Evolutionary conservation across 2,329 filamentous ascomycete species (phyloP), one percentile per base, ranked within the genome.

Genomic region (Microsporum canis): DNA sequence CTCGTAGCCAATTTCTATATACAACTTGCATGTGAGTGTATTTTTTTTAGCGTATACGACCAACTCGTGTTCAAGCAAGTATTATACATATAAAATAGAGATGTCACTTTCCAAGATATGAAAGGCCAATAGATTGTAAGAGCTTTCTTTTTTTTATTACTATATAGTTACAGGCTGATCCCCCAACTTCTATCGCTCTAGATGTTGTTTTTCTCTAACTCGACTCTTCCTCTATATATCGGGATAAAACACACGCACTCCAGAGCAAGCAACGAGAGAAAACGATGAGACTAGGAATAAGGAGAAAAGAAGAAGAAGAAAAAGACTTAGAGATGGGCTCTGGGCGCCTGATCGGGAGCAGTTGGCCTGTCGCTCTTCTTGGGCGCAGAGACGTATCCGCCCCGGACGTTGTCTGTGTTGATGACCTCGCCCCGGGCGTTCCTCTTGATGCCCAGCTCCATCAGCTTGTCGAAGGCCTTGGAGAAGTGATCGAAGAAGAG

Each of bases 401-500:
- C 82, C 65, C 77, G 76, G 56, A 75, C 70, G 66, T 84, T 84
- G 66, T 85, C 83, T 8, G 77, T 74, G 67, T 86, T 85, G 36
- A 77, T 70, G 43, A 86, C 73, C 5, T 69, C 75, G 0, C 81
- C 84, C 5, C 75, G 68, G 7, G 69, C 78, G 67, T 86, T 83
- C 45, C 84, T 75, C 57, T 71, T 67, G 61, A 86, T 83, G 0
- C 84, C 84, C 64, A 86, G 70, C 71, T 86, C 84, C 58, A 86
- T 67, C 69, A 86, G 67, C 72, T 85, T 85, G 8, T 76, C 78
- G 69, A 86, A 86, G 0, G 78, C 84, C 61, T 77, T 77, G 12
- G 77, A 68, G 66, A 86, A 86, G 68, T 86, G 78, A 53, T 77
- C 76, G 66, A 84, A 86, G 74, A 86, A 86, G 51, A 78, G 63